Conservation (phyloP, 1,139 yeast species). For the Kodamaea fungicola region DNA sequence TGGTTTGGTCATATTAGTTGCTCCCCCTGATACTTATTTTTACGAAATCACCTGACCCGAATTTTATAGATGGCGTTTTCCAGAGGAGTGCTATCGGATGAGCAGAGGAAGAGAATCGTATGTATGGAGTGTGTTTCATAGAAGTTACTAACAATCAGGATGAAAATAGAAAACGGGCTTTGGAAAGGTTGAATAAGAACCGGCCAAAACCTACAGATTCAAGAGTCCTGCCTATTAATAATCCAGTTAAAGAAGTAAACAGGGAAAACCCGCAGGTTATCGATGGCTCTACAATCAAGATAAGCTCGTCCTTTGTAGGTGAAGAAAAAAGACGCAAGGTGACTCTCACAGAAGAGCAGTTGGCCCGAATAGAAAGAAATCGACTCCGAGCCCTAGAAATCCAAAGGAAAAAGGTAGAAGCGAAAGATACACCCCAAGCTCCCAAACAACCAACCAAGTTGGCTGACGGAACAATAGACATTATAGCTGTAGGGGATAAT, state of each 20-base stretch:
- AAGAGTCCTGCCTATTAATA: conserved; percentile 6
- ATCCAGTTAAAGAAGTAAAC: conserved; percentile 13
- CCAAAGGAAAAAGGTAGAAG: conserved; percentile 24
- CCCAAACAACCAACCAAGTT: conserved; percentile 4
- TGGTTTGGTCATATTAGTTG: no score
- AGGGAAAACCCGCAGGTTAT: conserved; percentile 12
- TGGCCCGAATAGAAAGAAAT: conserved; percentile 51
- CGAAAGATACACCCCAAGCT: conserved; percentile 12
- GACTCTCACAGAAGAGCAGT: conserved; percentile 51
- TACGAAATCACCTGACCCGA: not conserved
- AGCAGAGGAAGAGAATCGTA: conserved; percentile 14
- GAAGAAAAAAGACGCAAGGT: conserved; percentile 17
- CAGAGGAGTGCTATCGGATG: conserved; percentile 13
- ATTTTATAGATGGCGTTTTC: conserved; percentile 9
- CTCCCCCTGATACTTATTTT: no score
- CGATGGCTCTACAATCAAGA: conserved; percentile 9
- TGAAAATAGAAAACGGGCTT: conserved; percentile 55
- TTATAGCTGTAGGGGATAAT: conserved; percentile 8
- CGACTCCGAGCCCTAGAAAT: conserved; percentile 57
- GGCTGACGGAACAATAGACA: conserved; percentile 4
- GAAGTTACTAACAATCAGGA: conserved; percentile 32
- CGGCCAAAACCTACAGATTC: conserved; percentile 14
- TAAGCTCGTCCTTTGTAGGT: conserved; percentile 13
- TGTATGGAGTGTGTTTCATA: conserved; percentile 2
- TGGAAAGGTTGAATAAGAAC: conserved; percentile 49